A percentile compares a stretch with the other conserved stretches of the same genome.
Evolutionary conservation across 345 rosid species (phyloP).

Genomic region (Psidium friedrichsthalianum): DNA sequence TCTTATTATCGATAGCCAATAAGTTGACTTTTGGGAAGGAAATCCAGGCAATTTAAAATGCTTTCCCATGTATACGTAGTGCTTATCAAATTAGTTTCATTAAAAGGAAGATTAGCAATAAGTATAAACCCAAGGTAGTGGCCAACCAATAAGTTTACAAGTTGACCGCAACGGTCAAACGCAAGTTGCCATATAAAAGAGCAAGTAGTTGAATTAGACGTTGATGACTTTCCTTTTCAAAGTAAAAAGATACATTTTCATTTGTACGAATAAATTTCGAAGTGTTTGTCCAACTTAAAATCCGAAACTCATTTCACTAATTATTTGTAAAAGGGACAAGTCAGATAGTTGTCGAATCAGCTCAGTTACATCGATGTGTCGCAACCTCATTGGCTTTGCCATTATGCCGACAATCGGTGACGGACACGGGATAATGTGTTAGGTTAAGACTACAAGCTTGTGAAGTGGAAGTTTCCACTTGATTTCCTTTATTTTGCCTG

Average conservation of each 20-base stretch:
- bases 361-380: accelerated
- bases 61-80: background rate
- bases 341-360: background rate
- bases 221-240: background rate
- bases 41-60: background rate
- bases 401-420: background rate
- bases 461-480: background rate
- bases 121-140: background rate
- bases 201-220: background rate
- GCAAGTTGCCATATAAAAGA: background rate
- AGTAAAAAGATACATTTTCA: background rate
- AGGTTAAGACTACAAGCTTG: background rate
- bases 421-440: no score
- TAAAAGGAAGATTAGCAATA: background rate
- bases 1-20: no score
- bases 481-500: background rate
- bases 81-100: background rate
- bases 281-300: background rate
- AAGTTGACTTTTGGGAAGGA: background rate
- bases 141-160: background rate
- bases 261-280: background rate
- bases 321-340: background rate
- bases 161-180: background rate
- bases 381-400: accelerated
- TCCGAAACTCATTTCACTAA: no score